Base-by-base conservation (phyloP, 1,284 basidiomycete species). In the Moesziomyces sp. region DNA sequence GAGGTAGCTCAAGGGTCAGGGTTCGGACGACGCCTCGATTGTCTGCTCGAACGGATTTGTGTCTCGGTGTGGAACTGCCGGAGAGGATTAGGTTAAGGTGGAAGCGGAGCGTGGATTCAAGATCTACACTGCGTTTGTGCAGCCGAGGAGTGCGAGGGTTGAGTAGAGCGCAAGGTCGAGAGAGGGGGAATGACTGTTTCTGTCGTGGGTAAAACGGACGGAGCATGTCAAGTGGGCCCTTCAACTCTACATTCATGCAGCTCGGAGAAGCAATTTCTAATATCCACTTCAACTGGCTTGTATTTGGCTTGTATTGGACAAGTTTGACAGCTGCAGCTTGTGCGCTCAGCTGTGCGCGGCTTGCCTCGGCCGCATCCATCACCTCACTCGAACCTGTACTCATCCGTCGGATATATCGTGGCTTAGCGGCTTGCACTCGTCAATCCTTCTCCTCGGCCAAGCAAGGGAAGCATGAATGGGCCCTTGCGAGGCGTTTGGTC, bases 131-230 rank as follows among this genome's bases (percentile, higher is more conserved):
- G 47, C 57, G 30, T 24, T 18, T 23, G 18, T 18, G 21, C 8
- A 49, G 46, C n/a, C 26, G 18, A 11, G 35, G 18, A 49, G 38
- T 16, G 18, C 3, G 9, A 21, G 34, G 28, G 44, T n/a, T 1
- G 8, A 28, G 26, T 23, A 10, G n/a, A 42, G 44, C 21, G 51
- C 8, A 23, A 21, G 52, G 11, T 3, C 18, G 1, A 40, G 14
- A 8, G 26, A 28, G 26, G 8, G 26, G 8, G 26, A 8, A 8
- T 5, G 26, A 28, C 5, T 54, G 58, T 61, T 35, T 61, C 58
- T 61, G 46, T 52, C 57, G 57, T 59, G 50, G 57, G 57, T 52
- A 59, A 56, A 48, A 21, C 14, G 23, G 43, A 42, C 30, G 57
- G 34, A 38, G 44, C 46, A 44, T 10, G 49, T 49, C 47, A 51